Evolutionary conservation across 1,284 basidiomycete genomes (phyloP).

Genomic region (Cystobasidium sp.): DNA sequence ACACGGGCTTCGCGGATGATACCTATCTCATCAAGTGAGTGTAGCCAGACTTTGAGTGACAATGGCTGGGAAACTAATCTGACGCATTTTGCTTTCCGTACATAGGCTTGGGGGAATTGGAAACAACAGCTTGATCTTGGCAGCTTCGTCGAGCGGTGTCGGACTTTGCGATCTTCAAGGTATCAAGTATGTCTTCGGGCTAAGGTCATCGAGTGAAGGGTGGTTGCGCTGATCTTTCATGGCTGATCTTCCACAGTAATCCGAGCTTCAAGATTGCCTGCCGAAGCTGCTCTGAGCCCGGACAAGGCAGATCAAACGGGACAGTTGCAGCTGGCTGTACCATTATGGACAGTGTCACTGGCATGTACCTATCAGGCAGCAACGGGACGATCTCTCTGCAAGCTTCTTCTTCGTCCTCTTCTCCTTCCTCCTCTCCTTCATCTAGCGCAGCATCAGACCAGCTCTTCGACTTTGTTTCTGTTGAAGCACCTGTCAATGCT

Average conservation of each 20-base stretch:
- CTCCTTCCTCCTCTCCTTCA: background rate
- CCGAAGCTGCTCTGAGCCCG: background rate
- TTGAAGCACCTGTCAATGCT: background rate
- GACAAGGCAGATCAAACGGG: background rate
- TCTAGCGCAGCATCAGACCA: background rate
- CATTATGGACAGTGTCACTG: background rate
- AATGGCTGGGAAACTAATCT: too few relatives aligned
- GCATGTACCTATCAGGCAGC: background rate
- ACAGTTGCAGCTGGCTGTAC: conserved; percentile 3
- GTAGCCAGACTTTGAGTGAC: too few relatives aligned
- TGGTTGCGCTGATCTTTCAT: background rate
- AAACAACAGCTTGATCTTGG: conserved; percentile 13
- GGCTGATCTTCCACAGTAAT: background rate
- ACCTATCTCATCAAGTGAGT: conserved; percentile 17
- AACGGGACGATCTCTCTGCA: conserved; percentile 6
- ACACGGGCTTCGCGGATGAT: background rate
- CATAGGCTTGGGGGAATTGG: conserved; percentile 4
- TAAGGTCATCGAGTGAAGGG: too few relatives aligned
- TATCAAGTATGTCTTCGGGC: too few relatives aligned
- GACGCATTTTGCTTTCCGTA: background rate
- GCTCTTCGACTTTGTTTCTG: conserved; percentile 10
- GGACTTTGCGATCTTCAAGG: conserved; percentile 8
- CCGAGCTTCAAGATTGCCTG: conserved; percentile 8
- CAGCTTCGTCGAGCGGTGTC: background rate
- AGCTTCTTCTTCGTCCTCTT: background rate